A percentile compares a stretch with the other conserved stretches of the same genome.
These are phyloP conservation scores for Dimocarpus longan DNA, from an alignment of 345 rosid genomes.

Conservation along the genomic window DNA sequence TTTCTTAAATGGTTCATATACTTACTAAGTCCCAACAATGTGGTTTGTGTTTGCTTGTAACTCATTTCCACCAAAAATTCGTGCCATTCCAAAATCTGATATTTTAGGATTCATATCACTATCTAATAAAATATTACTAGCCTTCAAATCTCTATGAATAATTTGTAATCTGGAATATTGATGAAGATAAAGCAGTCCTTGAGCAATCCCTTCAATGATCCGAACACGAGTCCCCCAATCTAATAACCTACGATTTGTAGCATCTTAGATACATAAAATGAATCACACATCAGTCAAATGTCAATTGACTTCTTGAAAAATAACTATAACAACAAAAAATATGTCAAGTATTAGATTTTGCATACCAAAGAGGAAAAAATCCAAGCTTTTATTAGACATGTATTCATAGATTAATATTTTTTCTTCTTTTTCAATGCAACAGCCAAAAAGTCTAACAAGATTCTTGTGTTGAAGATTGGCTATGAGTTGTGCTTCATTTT, in stretches of 20 bases:
- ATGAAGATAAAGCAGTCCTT: conserved; percentile 20
- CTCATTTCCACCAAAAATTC: background rate
- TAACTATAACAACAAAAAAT: no score
- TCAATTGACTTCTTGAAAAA: no score
- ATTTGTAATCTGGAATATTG: conserved; percentile 15
- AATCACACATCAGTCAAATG: background rate
- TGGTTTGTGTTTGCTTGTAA: background rate
- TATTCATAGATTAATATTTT: conserved; percentile 27
- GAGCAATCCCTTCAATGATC: conserved; percentile 24
- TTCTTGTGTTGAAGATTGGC: conserved; percentile 30
- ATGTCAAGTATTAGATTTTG: background rate
- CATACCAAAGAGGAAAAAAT: conserved; percentile 27
- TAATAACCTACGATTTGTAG: background rate
- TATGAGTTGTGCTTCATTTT: conserved; percentile 7
- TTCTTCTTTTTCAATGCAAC: conserved; percentile 20
- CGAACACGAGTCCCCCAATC: conserved; percentile 24
- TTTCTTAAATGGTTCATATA: background rate
- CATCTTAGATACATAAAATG: background rate
- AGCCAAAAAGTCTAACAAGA: conserved; percentile 30
- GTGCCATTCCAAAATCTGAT: conserved; percentile 20
- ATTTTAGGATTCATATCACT: conserved; percentile 12
- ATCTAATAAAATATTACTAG: conserved; percentile 12
- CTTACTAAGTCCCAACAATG: conserved; percentile 20
- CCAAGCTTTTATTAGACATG: conserved; percentile 30
- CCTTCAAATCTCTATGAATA: conserved; percentile 18